Evolutionary conservation across 345 rosid species (phyloP), one percentile per base, ranked within the genome.

Genomic region (Fremontodendron californicum): DNA sequence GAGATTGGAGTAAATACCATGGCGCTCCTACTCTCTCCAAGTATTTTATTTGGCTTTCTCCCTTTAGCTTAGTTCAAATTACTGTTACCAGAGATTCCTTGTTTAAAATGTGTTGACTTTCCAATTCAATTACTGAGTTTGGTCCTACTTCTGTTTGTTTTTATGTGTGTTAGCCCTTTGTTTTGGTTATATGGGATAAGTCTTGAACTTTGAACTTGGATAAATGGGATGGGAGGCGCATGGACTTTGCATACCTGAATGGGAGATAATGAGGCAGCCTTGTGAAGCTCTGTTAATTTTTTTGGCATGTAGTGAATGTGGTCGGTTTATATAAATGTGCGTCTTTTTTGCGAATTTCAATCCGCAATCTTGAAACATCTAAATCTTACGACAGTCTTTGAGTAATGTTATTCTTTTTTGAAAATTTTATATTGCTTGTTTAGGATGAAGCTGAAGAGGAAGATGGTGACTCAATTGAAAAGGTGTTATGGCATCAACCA

Each of bases 381-480:
- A 64, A 64, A 63, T 64, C 18, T 66, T 11, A 39, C 13, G 35
- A 23, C 43, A 54, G 29, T 45, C 11, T 40, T 66, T 39, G 10
- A 65, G 6, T 65, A 65, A 39, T 65, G 42, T 35, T 8, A 33
- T 79, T 57, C 6, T 55, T 64, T 45, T 75, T 48, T 12, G 2
- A 12, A 74, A 57, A 15, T 60, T 13, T 12, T 40, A 37, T 60
- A n/a, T 29, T 45, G 25, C 40, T 75, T 88, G 52, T 76, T 46
- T 82, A 96, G 99, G 99, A 93, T 86, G 97, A 93, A 81, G 81
- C 81, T 81, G 98, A 93, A 81, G 99, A 91, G 81, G 99, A 92
- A 84, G 99, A 93, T 87, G 89, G 92, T 33, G 99, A 96, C 81
- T 87, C 87, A 78, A 93, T 96, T 79, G 99, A 96, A 85, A 92